These are phyloP conservation scores for Phytopythium helicoides DNA, from an alignment of 352 stramenopile genomes.

Conservation along the genomic window DNA sequence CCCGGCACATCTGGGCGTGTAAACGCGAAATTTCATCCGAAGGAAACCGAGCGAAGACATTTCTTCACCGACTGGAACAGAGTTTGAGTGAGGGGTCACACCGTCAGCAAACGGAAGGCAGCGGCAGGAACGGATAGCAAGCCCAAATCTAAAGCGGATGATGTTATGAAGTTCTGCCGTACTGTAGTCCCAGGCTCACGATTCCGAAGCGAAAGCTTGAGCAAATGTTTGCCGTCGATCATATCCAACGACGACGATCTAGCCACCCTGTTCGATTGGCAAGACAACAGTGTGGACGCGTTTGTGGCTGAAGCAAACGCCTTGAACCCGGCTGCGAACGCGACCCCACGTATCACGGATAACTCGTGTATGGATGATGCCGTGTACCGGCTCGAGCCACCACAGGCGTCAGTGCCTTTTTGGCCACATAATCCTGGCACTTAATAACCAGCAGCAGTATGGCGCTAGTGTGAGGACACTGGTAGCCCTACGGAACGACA, in stretches of 20 bases:
- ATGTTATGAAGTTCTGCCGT: background rate
- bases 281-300: conserved; percentile 12
- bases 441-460: background rate
- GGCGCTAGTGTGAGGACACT: background rate
- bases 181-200: conserved; percentile 1
- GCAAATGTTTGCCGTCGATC: conserved; percentile 13
- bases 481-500: background rate
- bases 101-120: too few species aligned
- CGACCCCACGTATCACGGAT: conserved; percentile 1
- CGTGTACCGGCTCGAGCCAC: conserved; percentile 1
- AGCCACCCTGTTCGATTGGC: conserved; percentile 10
- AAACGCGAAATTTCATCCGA: too few species aligned
- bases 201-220: conserved; percentile 11
- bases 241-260: conserved; percentile 16
- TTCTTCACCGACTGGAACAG: too few species aligned
- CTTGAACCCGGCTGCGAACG: conserved; percentile 1
- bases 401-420: background rate
- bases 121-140: too few species aligned
- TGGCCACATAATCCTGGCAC: background rate
- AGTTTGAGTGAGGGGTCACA: too few species aligned
- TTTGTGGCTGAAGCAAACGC: conserved; percentile 17
- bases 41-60: too few species aligned
- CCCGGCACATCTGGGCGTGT: too few species aligned
- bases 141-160: too few species aligned
- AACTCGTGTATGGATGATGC: conserved; percentile 1